Evolutionary conservation across 495 filamentous ascomycete species (phyloP).

Genomic region (Penicillium lagena): DNA sequence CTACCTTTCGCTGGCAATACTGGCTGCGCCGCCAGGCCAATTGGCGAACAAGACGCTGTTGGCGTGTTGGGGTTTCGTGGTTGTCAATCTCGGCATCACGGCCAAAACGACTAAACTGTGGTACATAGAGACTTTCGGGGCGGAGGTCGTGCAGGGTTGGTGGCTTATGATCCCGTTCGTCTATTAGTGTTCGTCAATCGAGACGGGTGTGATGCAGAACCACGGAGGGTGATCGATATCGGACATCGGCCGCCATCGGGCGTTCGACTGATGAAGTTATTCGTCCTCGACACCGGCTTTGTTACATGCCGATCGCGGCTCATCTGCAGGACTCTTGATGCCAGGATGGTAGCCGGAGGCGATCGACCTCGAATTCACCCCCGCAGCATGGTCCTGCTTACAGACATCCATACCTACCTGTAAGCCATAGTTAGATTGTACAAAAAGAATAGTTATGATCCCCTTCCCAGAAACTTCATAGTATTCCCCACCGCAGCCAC

Average conservation of each 20-base stretch:
- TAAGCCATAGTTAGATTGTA: not conserved
- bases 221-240: too few species aligned
- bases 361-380: too few species aligned
- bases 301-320: too few species aligned
- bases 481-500: conserved; percentile 70
- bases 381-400: too few species aligned
- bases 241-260: too few species aligned
- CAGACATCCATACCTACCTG: too few species aligned
- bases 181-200: conserved; percentile 37
- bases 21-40: conserved; percentile 59
- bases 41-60: conserved; percentile 68
- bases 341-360: too few species aligned
- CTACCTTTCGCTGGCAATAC: conserved; percentile 70
- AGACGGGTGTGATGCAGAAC: too few species aligned
- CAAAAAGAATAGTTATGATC: conserved; percentile 7
- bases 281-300: too few species aligned
- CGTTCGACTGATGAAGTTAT: too few species aligned
- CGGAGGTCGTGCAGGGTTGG: conserved; percentile 53
- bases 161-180: conserved; percentile 82
- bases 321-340: too few species aligned
- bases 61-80: conserved; percentile 64
- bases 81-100: conserved; percentile 73
- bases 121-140: conserved; percentile 78
- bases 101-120: conserved; percentile 71
- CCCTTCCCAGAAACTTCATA: conserved; percentile 50